phyloP scores from a whole-genome alignment of 140 eudicot genomes.

The Cichorium intybus region DNA sequence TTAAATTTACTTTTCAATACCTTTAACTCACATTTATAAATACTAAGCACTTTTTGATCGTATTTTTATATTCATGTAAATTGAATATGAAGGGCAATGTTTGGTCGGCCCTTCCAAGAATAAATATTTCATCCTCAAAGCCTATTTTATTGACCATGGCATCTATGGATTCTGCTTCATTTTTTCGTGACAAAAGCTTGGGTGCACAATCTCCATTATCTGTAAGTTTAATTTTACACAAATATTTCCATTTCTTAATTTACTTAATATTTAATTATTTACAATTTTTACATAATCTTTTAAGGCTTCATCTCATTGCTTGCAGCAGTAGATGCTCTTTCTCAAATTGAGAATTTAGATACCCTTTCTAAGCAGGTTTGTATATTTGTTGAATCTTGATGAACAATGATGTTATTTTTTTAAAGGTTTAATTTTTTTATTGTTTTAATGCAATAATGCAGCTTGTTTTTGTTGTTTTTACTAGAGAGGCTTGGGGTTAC shows the following conservation, averaged over 20 bases:
- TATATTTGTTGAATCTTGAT: background rate
- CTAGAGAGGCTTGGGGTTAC: slow-evolving; percentile 99
- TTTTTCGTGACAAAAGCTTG: slow-evolving; percentile 94
- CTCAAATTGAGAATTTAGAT: slow-evolving; percentile 52
- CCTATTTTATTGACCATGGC: slow-evolving; percentile 67
- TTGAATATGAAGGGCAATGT: slow-evolving; percentile 96
- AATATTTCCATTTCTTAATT: background rate
- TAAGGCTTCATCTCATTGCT: slow-evolving; percentile 86
- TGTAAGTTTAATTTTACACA: slow-evolving; percentile 43
- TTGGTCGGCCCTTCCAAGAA: slow-evolving; percentile 94
- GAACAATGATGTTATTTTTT: background rate
- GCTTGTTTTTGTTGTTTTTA: slow-evolving; percentile 78
- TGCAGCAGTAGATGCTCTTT: slow-evolving; percentile 96
- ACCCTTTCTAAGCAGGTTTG: slow-evolving; percentile 81
- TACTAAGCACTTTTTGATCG: slow-evolving; percentile 5
- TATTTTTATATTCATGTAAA: slow-evolving; percentile 36
- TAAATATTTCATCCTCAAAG: slow-evolving; percentile 46
- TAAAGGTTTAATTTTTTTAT: background rate
- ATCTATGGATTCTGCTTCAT: slow-evolving; percentile 95
- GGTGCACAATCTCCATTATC: slow-evolving; percentile 95
- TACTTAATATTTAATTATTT: background rate
- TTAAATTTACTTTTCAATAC: background rate
- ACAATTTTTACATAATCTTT: slow-evolving; percentile 7
- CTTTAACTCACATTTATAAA: slow-evolving; percentile 1
- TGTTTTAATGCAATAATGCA: slow-evolving; percentile 30